phyloP scores from a whole-genome alignment of 306 rosid genomes.

The Lathyrus tuberosus region DNA sequence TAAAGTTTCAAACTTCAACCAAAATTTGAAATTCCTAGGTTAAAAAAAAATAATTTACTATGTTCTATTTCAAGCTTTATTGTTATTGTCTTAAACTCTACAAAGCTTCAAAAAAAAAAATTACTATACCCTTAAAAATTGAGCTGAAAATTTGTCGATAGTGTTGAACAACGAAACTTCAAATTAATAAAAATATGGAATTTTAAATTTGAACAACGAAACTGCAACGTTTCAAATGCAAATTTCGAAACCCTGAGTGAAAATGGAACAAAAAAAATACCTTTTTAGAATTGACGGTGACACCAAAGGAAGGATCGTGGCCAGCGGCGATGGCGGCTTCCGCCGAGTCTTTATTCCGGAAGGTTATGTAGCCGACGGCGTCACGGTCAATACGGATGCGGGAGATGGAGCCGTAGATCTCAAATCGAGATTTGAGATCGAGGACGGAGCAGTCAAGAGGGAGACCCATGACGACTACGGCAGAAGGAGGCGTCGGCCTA shows the following conservation, averaged over 20 bases:
- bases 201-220: not conserved
- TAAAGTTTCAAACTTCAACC: constrained; percentile 12
- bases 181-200: not conserved
- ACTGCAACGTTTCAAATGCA: not conserved
- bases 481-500: constrained; percentile 79
- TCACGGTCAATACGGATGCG: constrained; percentile 94
- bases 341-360: constrained; percentile 69
- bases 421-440: constrained; percentile 89
- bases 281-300: constrained; percentile 71
- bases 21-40: constrained; percentile 7
- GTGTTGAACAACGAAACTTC: not conserved
- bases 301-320: constrained; percentile 71
- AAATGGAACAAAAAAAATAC: constrained; percentile 35
- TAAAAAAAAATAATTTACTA: not conserved
- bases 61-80: constrained; percentile 21
- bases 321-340: constrained; percentile 76
- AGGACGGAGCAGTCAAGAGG: constrained; percentile 80
- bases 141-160: not conserved
- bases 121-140: not conserved
- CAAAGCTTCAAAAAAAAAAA: not conserved
- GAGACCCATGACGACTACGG: constrained; percentile 71
- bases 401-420: constrained; percentile 85
- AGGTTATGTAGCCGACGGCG: constrained; percentile 67
- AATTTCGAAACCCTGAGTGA: constrained; percentile 10
- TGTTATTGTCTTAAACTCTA: not conserved